Percentiles rank a stretch among this genome's conserved stretches.
Conservation (phyloP, 2,329 filamentous ascomycete species). For the Rhexocercosporidium sp. region DNA sequence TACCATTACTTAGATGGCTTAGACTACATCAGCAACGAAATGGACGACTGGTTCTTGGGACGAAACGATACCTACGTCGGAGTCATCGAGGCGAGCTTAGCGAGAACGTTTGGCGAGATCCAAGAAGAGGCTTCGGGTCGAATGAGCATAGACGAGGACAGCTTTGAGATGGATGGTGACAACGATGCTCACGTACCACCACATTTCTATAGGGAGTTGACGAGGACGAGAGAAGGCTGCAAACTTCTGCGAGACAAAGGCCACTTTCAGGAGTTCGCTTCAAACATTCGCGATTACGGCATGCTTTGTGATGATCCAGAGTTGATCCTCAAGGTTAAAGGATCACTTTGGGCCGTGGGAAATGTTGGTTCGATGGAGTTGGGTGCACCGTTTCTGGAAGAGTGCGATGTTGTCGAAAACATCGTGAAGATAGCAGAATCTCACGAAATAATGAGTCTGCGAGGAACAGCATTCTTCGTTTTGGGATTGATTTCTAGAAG, state of each 20-base stretch:
- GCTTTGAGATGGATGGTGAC: constrained; percentile 51
- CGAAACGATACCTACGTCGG: constrained; percentile 96
- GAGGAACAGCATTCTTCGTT: constrained; percentile 96
- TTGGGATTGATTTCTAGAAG: constrained; percentile 91
- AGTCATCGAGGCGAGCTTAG: constrained; percentile 93
- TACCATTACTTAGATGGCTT: constrained; percentile 97
- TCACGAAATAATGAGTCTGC: constrained; percentile 88
- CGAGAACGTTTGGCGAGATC: constrained; percentile 72
- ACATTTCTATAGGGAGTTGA: constrained; percentile 96
- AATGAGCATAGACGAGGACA: constrained; percentile 47
- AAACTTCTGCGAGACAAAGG: constrained; percentile 88
- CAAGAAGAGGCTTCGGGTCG: constrained; percentile 46
- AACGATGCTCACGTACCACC: constrained; percentile 71
- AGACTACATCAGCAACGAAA: constrained; percentile 98
- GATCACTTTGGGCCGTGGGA: constrained; percentile 95
- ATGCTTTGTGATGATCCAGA: constrained; percentile 86
- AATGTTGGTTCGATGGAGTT: constrained; percentile 99
- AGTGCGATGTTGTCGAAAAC: constrained; percentile 83
- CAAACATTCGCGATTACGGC: constrained; percentile 85
- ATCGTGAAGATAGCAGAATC: constrained; percentile 88
- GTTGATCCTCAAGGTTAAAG: constrained; percentile 90
- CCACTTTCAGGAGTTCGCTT: constrained; percentile 92
- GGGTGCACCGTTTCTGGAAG: constrained; percentile 91
- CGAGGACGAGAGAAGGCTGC: constrained; percentile 90
- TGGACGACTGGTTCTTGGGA: constrained; percentile 99